These are phyloP conservation scores for Apiospora hydei DNA, from an alignment of 2,329 filamentous ascomycete species.

Conservation along the genomic window DNA sequence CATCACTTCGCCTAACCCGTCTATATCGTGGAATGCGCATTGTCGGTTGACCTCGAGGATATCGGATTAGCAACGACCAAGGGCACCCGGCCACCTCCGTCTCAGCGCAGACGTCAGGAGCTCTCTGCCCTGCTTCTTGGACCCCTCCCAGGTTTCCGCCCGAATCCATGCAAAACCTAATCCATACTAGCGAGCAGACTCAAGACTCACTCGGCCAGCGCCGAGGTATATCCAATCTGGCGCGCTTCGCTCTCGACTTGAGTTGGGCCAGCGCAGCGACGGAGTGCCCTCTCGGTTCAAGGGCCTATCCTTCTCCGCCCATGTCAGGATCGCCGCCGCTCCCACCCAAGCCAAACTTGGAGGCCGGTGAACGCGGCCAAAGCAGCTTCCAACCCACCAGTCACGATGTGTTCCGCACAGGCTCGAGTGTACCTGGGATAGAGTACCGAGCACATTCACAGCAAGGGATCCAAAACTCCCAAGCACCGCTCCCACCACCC, in stretches of 20 bases:
- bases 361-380: conserved; percentile 63
- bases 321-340: conserved; percentile 74
- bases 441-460: conserved; percentile 42
- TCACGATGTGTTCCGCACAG: conserved; percentile 60
- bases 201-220: conserved; percentile 62
- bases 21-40: background rate
- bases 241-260: conserved; percentile 62
- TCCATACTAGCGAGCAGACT: conserved; percentile 51
- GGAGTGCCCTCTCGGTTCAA: conserved; percentile 60
- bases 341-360: conserved; percentile 64
- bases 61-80: conserved; percentile 23
- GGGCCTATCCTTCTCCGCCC: conserved; percentile 75
- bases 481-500: conserved; percentile 38
- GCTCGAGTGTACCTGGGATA: conserved; percentile 44
- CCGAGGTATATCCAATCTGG: conserved; percentile 63
- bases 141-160: conserved; percentile 36
- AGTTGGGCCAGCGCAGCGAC: conserved; percentile 63
- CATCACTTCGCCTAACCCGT: background rate
- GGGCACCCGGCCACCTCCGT: conserved; percentile 32
- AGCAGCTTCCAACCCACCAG: conserved; percentile 53
- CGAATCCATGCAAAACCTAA: conserved; percentile 63
- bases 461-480: conserved; percentile 38
- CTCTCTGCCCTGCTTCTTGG: conserved; percentile 34
- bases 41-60: background rate
- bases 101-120: conserved; percentile 37